A percentile compares a stretch with the other conserved stretches of the same genome.
phyloP scores from a whole-genome alignment of 805 yeast genomes.

The Zygosaccharomyces kombuchaensis region DNA sequence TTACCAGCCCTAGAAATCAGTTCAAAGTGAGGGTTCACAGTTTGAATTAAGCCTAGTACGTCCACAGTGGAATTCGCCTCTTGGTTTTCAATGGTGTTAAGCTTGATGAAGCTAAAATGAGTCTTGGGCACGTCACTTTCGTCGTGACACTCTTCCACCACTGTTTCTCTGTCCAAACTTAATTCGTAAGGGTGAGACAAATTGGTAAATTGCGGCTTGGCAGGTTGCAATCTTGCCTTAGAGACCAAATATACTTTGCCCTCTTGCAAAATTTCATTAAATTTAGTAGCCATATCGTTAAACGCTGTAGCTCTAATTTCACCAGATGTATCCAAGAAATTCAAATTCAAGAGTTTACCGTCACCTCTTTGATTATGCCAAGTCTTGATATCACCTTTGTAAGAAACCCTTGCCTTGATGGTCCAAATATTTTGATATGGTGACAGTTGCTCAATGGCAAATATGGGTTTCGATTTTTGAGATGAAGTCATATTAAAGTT shows the following conservation, averaged over 20 bases:
- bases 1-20: slow-evolving; percentile 87
- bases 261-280: slow-evolving; percentile 71
- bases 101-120: slow-evolving; percentile 67
- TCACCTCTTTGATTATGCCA: slow-evolving; percentile 85
- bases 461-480: slow-evolving; percentile 41
- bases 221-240: slow-evolving; percentile 72
- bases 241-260: slow-evolving; percentile 85
- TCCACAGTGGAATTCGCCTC: slow-evolving; percentile 75
- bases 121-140: slow-evolving; percentile 68
- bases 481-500: slow-evolving; percentile 16
- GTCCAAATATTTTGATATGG: slow-evolving; percentile 92
- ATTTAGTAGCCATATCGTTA: slow-evolving; percentile 78
- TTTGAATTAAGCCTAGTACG: slow-evolving; percentile 80
- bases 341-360: slow-evolving; percentile 85
- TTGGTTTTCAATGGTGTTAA: slow-evolving; percentile 59
- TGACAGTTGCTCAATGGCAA: slow-evolving; percentile 80
- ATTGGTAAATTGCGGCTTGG: slow-evolving; percentile 82
- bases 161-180: slow-evolving; percentile 71
- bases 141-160: slow-evolving; percentile 63
- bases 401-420: slow-evolving; percentile 86
- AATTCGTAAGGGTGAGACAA: slow-evolving; percentile 87
- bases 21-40: slow-evolving; percentile 69
- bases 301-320: slow-evolving; percentile 96
- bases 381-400: slow-evolving; percentile 79
- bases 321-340: slow-evolving; percentile 88